A percentile compares a stretch with the other conserved stretches of the same genome.
These are phyloP conservation scores for Rhodamnia rubescens DNA, from an alignment of 345 rosid genomes.

Conservation along the genomic window DNA sequence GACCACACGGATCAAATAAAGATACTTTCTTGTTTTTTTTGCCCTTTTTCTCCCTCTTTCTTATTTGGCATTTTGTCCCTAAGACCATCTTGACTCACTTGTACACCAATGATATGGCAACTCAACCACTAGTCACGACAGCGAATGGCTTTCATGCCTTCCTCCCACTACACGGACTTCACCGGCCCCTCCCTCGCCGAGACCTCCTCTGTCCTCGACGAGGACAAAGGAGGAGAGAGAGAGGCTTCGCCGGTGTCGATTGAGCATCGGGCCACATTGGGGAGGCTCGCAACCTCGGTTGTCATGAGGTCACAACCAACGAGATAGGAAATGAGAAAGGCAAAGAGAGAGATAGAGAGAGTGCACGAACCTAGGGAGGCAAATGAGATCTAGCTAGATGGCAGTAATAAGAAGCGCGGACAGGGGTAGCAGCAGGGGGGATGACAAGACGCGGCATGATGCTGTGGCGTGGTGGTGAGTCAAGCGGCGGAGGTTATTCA, in stretches of 20 bases:
- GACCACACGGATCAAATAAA: not conserved
- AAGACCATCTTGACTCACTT: not conserved
- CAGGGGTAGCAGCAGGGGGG: no score
- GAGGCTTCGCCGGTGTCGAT: no score
- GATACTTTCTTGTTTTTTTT: no score
- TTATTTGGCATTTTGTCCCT: not conserved
- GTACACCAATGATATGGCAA: not conserved
- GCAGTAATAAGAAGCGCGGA: no score
- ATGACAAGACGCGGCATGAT: no score
- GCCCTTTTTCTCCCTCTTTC: not conserved
- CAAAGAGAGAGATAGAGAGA: not conserved
- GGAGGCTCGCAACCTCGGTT: not conserved
- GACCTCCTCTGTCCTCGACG: no score
- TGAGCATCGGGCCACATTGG: no score
- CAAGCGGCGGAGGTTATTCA: not conserved
- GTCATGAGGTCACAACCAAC: not conserved
- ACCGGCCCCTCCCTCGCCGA: not conserved
- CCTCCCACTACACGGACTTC: not conserved
- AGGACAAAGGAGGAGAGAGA: no score
- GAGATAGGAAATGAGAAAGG: not conserved
- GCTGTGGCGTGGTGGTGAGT: not conserved
- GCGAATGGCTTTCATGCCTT: not conserved
- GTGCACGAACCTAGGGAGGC: not conserved
- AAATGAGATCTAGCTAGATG: no score
- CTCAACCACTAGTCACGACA: not conserved